Evolutionary conservation across 805 yeast genomes (phyloP).

Genomic region (Candida suzukii): DNA sequence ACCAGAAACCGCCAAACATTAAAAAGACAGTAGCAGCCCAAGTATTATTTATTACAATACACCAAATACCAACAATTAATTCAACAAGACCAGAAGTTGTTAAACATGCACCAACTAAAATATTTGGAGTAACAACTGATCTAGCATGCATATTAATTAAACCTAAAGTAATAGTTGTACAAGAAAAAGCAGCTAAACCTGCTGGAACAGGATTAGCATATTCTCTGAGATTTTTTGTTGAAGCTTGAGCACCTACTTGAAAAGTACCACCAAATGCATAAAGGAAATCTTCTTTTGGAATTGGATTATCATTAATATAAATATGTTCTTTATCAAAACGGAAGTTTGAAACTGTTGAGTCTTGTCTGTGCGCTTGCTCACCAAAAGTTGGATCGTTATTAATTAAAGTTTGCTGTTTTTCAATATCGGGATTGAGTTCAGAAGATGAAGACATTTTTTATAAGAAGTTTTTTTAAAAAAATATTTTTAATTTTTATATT

Average conservation of each 20-base stretch:
- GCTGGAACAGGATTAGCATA: constrained; percentile 46
- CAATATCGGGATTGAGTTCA: not conserved
- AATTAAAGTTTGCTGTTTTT: not conserved
- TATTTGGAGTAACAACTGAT: constrained; percentile 35
- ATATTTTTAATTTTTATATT: no score
- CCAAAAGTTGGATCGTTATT: not conserved
- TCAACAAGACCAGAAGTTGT: constrained; percentile 46
- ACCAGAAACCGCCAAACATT: constrained; percentile 52
- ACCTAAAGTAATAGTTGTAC: constrained; percentile 41
- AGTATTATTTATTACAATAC: constrained; percentile 42
- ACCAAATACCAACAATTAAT: constrained; percentile 44
- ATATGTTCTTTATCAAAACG: constrained; percentile 36
- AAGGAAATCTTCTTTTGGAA: constrained; percentile 48
- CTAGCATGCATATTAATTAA: constrained; percentile 38
- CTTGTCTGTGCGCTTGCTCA: not conserved
- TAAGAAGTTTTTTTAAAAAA: not conserved
- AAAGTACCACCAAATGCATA: constrained; percentile 58
- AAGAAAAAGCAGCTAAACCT: constrained; percentile 43
- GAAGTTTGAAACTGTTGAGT: constrained; percentile 15
- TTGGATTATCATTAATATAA: constrained; percentile 33
- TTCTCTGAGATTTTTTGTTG: constrained; percentile 16
- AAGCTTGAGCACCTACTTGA: constrained; percentile 32
- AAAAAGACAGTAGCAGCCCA: constrained; percentile 49
- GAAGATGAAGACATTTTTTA: not conserved
- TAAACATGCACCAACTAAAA: constrained; percentile 37